Evolutionary conservation across 257 asterid species (phyloP).

Genomic region (Solanum chiquidenum): DNA sequence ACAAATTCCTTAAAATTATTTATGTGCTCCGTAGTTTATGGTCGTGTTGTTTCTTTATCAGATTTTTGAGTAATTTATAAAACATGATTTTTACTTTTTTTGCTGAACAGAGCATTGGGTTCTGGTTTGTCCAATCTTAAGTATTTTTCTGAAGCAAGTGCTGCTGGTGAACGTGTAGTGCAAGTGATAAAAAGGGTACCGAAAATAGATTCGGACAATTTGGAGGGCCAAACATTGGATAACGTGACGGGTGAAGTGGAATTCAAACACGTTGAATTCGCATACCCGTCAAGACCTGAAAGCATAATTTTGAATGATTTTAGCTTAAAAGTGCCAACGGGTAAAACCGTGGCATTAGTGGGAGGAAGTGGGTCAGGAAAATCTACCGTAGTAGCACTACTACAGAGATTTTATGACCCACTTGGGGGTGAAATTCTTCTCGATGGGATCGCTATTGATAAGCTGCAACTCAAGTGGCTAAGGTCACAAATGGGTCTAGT

Average conservation of each 20-base stretch:
- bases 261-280: slow-evolving; percentile 43
- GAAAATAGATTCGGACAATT: slow-evolving; percentile 55
- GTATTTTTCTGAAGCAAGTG: slow-evolving; percentile 74
- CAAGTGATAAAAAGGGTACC: slow-evolving; percentile 65
- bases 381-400: slow-evolving; percentile 66
- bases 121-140: slow-evolving; percentile 64
- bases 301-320: slow-evolving; percentile 56
- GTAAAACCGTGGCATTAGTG: slow-evolving; percentile 72
- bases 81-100: neutral
- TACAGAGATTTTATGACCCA: slow-evolving; percentile 89
- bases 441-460: slow-evolving; percentile 65
- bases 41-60: neutral
- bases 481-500: slow-evolving; percentile 96
- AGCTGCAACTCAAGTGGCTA: slow-evolving; percentile 79
- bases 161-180: slow-evolving; percentile 63
- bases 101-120: slow-evolving; percentile 53
- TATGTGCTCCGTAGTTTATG: neutral
- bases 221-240: slow-evolving; percentile 46
- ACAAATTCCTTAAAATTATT: neutral
- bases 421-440: slow-evolving; percentile 55
- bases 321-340: slow-evolving; percentile 51
- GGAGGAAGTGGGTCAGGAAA: slow-evolving; percentile 96
- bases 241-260: slow-evolving; percentile 64
- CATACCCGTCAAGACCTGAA: slow-evolving; percentile 78
- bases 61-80: neutral